Evolutionary conservation across 306 rosid genomes (phyloP).

Genomic region (Cucumis cinereus): DNA sequence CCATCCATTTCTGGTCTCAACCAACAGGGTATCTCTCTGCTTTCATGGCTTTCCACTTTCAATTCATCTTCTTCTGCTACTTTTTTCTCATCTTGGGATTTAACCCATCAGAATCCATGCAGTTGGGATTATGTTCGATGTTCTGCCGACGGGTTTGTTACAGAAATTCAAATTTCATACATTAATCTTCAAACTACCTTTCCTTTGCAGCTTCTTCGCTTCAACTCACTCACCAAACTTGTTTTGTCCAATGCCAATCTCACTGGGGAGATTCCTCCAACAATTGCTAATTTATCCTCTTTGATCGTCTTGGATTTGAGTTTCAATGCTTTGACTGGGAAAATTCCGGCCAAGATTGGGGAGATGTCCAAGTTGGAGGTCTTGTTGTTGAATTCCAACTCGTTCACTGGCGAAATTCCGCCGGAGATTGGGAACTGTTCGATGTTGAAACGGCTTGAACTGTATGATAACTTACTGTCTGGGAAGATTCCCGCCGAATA

Average conservation of each 20-base stretch:
- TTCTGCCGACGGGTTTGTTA: conserved; percentile 44
- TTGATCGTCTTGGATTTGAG: conserved; percentile 65
- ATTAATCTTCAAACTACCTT: conserved; percentile 43
- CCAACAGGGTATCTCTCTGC: conserved; percentile 77
- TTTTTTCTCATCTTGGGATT: conserved; percentile 80
- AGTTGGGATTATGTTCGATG: conserved; percentile 74
- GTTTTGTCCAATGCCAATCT: conserved; percentile 71
- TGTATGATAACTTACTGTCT: conserved; percentile 66
- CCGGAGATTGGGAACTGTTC: conserved; percentile 67
- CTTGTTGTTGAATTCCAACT: conserved; percentile 56
- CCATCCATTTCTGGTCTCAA: conserved; percentile 50
- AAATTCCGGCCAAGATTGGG: conserved; percentile 57
- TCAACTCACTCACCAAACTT: conserved; percentile 43
- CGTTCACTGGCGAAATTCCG: conserved; percentile 55
- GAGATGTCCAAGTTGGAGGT: conserved; percentile 33
- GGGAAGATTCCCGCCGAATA: conserved; percentile 70
- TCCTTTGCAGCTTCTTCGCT: conserved; percentile 55
- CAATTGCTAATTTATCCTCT: conserved; percentile 61
- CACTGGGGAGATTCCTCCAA: conserved; percentile 55
- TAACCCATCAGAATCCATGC: conserved; percentile 55
- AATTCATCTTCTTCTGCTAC: conserved; percentile 48
- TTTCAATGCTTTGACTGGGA: conserved; percentile 68
- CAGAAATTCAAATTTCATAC: conserved; percentile 49
- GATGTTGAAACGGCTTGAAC: conserved; percentile 45
- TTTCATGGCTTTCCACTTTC: conserved; percentile 81